Conservation (phyloP, 768 basidiomycete species). For the Rhodotorula sphaerocarpa region DNA sequence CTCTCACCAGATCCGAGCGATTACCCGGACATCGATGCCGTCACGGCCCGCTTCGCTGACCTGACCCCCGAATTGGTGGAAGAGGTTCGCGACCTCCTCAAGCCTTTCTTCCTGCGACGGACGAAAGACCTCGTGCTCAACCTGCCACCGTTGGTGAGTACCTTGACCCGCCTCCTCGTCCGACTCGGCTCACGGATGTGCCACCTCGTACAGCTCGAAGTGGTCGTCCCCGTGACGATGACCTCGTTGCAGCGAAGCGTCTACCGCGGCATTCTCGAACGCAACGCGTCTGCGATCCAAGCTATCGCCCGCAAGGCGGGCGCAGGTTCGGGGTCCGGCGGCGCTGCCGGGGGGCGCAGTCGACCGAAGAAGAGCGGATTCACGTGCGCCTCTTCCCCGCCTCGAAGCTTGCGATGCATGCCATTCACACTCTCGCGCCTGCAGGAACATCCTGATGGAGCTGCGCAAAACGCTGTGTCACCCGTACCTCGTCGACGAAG, state of each 20-base stretch:
- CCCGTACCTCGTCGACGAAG: slow-evolving; percentile 40
- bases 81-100: slow-evolving; percentile 64
- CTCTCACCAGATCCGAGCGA: slow-evolving; percentile 52
- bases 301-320: slow-evolving; percentile 1
- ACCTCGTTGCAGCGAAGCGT: slow-evolving; percentile 43
- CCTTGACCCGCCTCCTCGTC: no score
- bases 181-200: no score
- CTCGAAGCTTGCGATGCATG: no score
- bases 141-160: slow-evolving; percentile 37
- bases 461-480: slow-evolving; percentile 95
- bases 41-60: slow-evolving; percentile 66
- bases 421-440: no score
- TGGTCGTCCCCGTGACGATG: slow-evolving; percentile 46
- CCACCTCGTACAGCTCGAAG: slow-evolving; percentile 41
- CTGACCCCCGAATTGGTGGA: slow-evolving; percentile 72
- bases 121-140: slow-evolving; percentile 53
- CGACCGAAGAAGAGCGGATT: slow-evolving; percentile 12
- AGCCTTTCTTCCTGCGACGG: slow-evolving; percentile 84
- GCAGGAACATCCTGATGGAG: slow-evolving; percentile 80
- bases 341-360: no score
- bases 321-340: slow-evolving; percentile 12
- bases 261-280: slow-evolving; percentile 45
- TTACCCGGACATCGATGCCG: slow-evolving; percentile 65
- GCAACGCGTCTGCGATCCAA: slow-evolving; percentile 38
- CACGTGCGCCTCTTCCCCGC: no score